Evolutionary conservation across 1,284 basidiomycete species (phyloP).

Genomic region (Taiwanofungus camphoratus): DNA sequence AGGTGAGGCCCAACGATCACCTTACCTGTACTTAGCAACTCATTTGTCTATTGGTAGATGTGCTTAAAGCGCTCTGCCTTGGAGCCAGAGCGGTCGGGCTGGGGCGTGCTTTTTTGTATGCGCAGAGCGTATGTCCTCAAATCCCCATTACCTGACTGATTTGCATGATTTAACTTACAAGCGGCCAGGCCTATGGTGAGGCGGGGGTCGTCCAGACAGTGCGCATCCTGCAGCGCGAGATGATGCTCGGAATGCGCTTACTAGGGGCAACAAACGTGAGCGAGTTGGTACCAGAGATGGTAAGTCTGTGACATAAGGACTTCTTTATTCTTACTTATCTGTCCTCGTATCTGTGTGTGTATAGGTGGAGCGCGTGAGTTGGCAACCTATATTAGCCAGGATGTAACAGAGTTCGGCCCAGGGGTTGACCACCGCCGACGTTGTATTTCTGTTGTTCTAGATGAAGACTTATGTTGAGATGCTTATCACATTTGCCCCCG

Average conservation of each 20-base stretch:
- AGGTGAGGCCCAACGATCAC: conserved; percentile 33
- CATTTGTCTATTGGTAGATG: conserved; percentile 40
- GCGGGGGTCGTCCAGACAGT: conserved; percentile 75
- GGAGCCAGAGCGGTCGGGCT: conserved; percentile 89
- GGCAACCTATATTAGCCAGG: conserved; percentile 46
- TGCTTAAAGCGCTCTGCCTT: conserved; percentile 87
- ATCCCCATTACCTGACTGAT: not conserved
- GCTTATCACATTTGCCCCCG: no score
- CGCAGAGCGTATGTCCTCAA: conserved; percentile 62
- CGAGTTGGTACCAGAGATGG: conserved; percentile 79
- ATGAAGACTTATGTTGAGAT: no score
- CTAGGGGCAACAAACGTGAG: conserved; percentile 69
- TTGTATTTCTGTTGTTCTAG: no score
- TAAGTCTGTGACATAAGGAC: conserved; percentile 24
- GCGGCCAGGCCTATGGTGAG: conserved; percentile 69
- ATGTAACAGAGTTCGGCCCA: conserved; percentile 25
- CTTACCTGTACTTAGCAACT: conserved; percentile 1
- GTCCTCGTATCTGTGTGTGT: not conserved
- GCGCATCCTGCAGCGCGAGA: conserved; percentile 76
- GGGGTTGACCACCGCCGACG: no score
- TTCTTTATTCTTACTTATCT: not conserved
- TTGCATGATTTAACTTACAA: not conserved
- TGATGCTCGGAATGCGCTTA: conserved; percentile 73
- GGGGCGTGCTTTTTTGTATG: conserved; percentile 87
- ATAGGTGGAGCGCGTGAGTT: conserved; percentile 62